phyloP scores from a whole-genome alignment of 345 rosid genomes.

The Sapria himalayana region DNA sequence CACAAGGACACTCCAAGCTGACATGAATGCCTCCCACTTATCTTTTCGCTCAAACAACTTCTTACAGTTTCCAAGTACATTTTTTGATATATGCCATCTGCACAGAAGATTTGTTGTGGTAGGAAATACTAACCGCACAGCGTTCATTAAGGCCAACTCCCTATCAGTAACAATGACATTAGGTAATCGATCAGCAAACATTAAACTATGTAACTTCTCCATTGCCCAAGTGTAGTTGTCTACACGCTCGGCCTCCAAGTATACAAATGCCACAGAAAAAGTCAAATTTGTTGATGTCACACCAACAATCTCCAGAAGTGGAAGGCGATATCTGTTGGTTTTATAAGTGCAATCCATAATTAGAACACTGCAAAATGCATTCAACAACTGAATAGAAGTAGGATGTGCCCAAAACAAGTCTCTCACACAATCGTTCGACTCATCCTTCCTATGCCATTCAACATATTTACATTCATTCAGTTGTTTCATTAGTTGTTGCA shows the following conservation, averaged over 20 bases:
- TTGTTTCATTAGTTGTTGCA: constrained; percentile 6
- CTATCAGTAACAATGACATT: constrained; percentile 7
- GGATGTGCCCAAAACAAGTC: constrained; percentile 10
- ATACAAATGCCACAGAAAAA: constrained; percentile 9
- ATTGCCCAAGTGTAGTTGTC: constrained; percentile 8
- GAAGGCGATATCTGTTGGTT: constrained; percentile 2
- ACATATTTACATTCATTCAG: constrained; percentile 5
- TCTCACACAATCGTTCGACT: constrained; percentile 2
- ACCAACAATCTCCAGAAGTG: constrained; percentile 8
- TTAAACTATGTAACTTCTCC: constrained; percentile 7
- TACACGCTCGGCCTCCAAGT: constrained; percentile 6
- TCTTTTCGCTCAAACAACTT: constrained; percentile 7
- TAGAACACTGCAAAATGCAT: constrained; percentile 4
- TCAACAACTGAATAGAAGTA: constrained; percentile 4
- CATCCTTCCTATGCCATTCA: constrained; percentile 7
- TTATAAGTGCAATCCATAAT: constrained; percentile 6
- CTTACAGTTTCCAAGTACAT: constrained; percentile 2
- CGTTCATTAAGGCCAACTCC: constrained; percentile 5
- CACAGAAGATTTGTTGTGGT: constrained; percentile 5
- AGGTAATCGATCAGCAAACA: constrained; percentile 6
- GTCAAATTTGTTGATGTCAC: constrained; percentile 7
- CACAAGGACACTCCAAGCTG: constrained; percentile 6
- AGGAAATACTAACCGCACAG: constrained; percentile 1
- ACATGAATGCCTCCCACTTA: constrained; percentile 6
- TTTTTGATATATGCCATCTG: constrained; percentile 7